These are phyloP conservation scores for Ustilago sp. DNA, from an alignment of 1,284 basidiomycete genomes.

Conservation along the genomic window DNA sequence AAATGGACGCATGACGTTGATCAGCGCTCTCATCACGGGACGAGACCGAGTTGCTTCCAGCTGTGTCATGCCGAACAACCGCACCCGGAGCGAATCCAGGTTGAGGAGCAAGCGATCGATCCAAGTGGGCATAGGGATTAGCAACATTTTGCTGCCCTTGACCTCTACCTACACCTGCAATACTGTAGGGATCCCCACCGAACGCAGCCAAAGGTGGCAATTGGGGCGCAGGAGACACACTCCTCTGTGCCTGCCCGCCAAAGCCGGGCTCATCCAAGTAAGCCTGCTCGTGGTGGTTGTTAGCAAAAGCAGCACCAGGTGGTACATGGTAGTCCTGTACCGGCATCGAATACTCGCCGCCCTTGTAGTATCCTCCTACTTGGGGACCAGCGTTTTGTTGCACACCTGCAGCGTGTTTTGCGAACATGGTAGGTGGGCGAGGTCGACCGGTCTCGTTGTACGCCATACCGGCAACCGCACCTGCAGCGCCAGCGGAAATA, in stretches of 20 bases:
- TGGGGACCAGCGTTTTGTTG: conserved; percentile 42
- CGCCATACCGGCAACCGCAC: conserved; percentile 51
- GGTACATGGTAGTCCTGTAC: conserved; percentile 38
- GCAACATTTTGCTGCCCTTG: conserved; percentile 47
- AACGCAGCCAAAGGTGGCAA: conserved; percentile 60
- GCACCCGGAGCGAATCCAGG: conserved; percentile 20
- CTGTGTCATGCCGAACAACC: conserved; percentile 9
- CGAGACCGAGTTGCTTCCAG: conserved; percentile 33
- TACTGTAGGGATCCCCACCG: conserved; percentile 57
- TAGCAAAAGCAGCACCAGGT: conserved; percentile 40
- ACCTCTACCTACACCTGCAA: conserved; percentile 54
- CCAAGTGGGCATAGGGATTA: conserved; percentile 65
- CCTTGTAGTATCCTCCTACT: conserved; percentile 56
- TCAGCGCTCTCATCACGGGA: conserved; percentile 17
- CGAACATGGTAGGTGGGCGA: conserved; percentile 69
- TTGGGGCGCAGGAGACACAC: conserved; percentile 48
- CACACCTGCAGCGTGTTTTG: conserved; percentile 61
- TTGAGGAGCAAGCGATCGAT: conserved; percentile 39
- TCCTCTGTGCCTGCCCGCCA: conserved; percentile 25
- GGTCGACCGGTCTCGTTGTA: conserved; percentile 64
- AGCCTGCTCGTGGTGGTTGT: conserved; percentile 23
- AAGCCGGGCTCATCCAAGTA: conserved; percentile 45
- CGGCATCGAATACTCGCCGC: conserved; percentile 36
- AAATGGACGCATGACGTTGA: conserved; percentile 28
- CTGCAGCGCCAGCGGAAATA: conserved; percentile 48